These are phyloP conservation scores for Emmonsia crescens DNA, from an alignment of 2,329 filamentous ascomycete species.

Conservation along the genomic window DNA sequence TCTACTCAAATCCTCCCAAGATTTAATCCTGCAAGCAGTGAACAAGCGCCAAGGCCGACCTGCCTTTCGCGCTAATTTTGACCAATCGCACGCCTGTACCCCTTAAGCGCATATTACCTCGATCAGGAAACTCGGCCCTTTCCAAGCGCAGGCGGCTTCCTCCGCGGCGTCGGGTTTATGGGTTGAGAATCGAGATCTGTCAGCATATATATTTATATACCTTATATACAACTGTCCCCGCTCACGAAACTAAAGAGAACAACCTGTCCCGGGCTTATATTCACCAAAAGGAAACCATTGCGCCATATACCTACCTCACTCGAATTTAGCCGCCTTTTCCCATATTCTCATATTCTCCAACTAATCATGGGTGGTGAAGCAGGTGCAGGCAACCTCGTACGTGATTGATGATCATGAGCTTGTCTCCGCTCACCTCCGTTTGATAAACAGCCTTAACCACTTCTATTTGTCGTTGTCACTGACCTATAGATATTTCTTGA, in stretches of 20 bases:
- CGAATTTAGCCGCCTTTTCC: not conserved
- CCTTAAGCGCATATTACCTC: not conserved
- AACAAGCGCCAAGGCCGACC: not conserved
- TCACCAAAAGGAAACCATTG: not conserved
- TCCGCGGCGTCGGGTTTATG: not conserved
- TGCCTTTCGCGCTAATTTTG: not conserved
- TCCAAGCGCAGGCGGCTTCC: too few relatives aligned
- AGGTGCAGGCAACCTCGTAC: conserved; percentile 2
- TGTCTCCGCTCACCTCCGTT: not conserved
- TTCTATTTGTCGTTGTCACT: not conserved
- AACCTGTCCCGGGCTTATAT: not conserved
- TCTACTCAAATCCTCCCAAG: too few relatives aligned
- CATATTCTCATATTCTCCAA: not conserved
- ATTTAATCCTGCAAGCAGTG: too few relatives aligned
- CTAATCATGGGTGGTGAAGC: conserved; percentile 1
- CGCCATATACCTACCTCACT: not conserved
- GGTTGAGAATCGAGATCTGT: too few relatives aligned
- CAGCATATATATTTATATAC: too few relatives aligned
- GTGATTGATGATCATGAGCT: not conserved
- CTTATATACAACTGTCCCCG: not conserved
- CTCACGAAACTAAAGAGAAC: not conserved
- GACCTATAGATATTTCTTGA: not conserved
- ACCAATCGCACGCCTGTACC: not conserved
- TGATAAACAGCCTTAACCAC: not conserved
- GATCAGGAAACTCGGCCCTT: not conserved